phyloP scores from a whole-genome alignment of 2,329 filamentous ascomycete species.

The Niveomyces coronatus region DNA sequence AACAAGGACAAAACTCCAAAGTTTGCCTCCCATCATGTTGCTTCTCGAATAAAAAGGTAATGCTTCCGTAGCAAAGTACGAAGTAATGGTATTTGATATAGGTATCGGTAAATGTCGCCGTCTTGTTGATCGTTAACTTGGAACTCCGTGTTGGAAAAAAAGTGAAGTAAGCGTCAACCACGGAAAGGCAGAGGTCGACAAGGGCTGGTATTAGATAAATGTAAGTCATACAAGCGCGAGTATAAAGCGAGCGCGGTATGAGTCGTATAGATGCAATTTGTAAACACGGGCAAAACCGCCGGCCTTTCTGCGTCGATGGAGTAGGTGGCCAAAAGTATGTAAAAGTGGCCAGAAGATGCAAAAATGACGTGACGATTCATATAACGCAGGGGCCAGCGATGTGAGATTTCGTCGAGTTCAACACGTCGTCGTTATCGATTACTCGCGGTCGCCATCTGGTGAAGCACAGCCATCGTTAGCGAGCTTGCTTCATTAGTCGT shows the following conservation, averaged over 20 bases:
- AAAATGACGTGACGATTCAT: too few species aligned
- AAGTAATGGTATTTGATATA: neutral
- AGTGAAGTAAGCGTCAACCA: constrained; percentile 1
- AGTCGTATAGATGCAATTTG: constrained; percentile 8
- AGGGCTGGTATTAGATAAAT: constrained; percentile 9
- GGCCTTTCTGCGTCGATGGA: too few species aligned
- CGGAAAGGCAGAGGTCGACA: constrained; percentile 3
- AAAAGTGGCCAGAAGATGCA: neutral
- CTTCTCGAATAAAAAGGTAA: neutral
- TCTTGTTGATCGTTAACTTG: too few species aligned
- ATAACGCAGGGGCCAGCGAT: too few species aligned
- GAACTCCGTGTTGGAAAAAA: neutral
- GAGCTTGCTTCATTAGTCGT: neutral
- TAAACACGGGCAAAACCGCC: too few species aligned
- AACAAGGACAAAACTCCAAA: neutral
- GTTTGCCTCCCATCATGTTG: neutral
- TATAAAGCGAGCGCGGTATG: neutral
- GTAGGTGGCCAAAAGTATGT: neutral
- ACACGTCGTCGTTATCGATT: neutral
- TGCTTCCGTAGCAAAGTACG: neutral
- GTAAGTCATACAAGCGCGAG: constrained; percentile 1
- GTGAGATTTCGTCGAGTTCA: too few species aligned
- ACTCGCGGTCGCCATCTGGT: constrained; percentile 12
- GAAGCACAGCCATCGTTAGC: constrained; percentile 7
- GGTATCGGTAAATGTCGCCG: too few species aligned